Base-by-base conservation (phyloP, 1,284 basidiomycete genomes). In the Rhodotorula sp. region DNA sequence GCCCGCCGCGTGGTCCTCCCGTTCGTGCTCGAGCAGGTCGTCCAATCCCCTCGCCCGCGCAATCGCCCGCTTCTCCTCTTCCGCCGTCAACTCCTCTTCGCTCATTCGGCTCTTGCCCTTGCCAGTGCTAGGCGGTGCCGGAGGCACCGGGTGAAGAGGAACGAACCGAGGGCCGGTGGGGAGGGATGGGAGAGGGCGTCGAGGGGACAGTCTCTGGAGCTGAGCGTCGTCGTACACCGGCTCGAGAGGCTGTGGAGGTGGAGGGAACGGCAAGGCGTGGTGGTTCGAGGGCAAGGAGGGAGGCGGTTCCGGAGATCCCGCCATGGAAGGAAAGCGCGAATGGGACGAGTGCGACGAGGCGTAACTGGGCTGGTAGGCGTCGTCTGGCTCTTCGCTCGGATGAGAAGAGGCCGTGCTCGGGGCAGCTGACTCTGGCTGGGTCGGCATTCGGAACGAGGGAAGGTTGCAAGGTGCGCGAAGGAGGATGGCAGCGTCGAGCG, bases 91-190 rank as follows among this genome's bases (percentile, higher is more conserved):
- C 9, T 30, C 20, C 27, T 32, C 30, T 13, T 51, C 60, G 47
- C 32, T 29, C 30, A 2, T 22, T 46, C 30, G 30, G n/a, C 27
- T 17, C 8, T 60, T 52, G n/a, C 24, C 48, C 13, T 24, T 17
- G 8, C 19, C 15, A 2, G 36, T 1, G 15, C 24, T 2, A 2
- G 60, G n/a, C 2, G 56, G 55, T 0, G 49, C 39, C 20, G 30
- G 29, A 0, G 24, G 29, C 29, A 44, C 29, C 2, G 56, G 32
- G 27, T 64, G 62, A 0, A 64, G 62, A 19, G 54, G 62, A n/a
- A 57, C 49, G 56, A 64, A 64, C 24, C 63, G 56, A 17, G 55
- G 13, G 15, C 27, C 29, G 19, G 29, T 13, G 5, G 63, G 63
- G 29, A 58, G 36, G 17, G 63, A 34, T 7, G 63, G 63, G 9